Conservation (phyloP, 2,329 filamentous ascomycete species). For the Hypocreales sp. region DNA sequence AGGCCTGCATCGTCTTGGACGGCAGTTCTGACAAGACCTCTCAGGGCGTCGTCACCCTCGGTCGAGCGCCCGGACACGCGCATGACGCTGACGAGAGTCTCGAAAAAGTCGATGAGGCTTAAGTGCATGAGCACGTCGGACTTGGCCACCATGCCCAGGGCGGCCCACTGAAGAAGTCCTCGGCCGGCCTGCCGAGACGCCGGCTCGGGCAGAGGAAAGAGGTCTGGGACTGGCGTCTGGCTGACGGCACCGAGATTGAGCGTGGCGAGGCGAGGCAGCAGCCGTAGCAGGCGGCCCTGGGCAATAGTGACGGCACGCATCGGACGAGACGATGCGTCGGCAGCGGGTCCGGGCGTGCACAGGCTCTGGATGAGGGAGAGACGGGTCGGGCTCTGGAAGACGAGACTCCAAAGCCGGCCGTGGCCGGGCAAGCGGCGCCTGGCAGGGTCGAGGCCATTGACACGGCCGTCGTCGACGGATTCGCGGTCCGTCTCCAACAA, state of each 20-base stretch:
- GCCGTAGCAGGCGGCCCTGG: conserved; percentile 34
- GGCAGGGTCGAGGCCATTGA: conserved; percentile 20
- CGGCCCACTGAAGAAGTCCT: conserved; percentile 34
- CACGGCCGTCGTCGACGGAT: conserved; percentile 10
- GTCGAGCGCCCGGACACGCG: conserved; percentile 20
- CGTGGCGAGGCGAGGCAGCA: conserved; percentile 32
- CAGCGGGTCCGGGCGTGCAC: conserved; percentile 14
- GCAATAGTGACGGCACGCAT: conserved; percentile 30
- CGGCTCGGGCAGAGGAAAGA: conserved; percentile 11
- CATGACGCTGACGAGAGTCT: conserved; percentile 32
- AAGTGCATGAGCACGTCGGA: conserved; percentile 33
- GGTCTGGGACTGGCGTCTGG: conserved; percentile 18
- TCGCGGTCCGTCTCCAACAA: conserved; percentile 41
- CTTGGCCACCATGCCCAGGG: conserved; percentile 33
- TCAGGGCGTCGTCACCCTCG: conserved; percentile 20
- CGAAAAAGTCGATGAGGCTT: conserved; percentile 36
- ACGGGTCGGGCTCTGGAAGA: conserved; percentile 29
- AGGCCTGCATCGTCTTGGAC: conserved; percentile 21
- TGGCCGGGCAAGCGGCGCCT: conserved; percentile 28
- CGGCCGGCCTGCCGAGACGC: conserved; percentile 11
- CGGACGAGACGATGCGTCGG: conserved; percentile 8
- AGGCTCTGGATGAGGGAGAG: conserved; percentile 26
- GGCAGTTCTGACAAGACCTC: conserved; percentile 25
- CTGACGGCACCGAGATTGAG: conserved; percentile 27
- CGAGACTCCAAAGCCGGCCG: conserved; percentile 35